Evolutionary conservation across 495 filamentous ascomycete species (phyloP).

Genomic region (Pyrenula aspistea): DNA sequence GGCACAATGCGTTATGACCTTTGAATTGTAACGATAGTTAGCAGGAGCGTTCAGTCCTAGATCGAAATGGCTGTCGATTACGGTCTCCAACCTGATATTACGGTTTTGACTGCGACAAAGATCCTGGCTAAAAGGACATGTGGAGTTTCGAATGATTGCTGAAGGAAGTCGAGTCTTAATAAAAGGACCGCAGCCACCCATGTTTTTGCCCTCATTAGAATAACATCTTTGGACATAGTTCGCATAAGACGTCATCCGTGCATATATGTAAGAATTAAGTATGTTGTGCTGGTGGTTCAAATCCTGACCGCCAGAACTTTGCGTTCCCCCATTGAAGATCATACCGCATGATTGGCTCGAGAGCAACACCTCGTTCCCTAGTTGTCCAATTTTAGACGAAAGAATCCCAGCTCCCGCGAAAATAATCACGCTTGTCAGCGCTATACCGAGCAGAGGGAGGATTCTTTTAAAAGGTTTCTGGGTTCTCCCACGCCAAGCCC

Average conservation of each 20-base stretch:
- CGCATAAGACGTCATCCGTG: not conserved
- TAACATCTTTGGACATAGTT: not conserved
- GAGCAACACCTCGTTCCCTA: not conserved
- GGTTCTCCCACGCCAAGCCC: constrained; percentile 18
- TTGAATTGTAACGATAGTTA: constrained; percentile 3
- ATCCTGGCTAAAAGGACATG: not conserved
- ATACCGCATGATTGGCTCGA: not conserved
- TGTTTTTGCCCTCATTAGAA: too few relatives aligned
- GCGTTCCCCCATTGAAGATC: not conserved
- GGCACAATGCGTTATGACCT: not conserved
- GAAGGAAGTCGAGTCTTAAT: not conserved
- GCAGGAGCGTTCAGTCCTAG: constrained; percentile 8
- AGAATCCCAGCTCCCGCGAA: constrained; percentile 16
- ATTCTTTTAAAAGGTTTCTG: constrained; percentile 11
- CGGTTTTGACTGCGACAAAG: not conserved
- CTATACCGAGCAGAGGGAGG: constrained; percentile 15
- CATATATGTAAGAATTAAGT: not conserved
- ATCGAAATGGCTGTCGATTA: constrained; percentile 4
- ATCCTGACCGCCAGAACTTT: not conserved
- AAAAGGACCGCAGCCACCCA: not conserved
- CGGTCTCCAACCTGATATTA: not conserved
- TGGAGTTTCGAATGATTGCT: not conserved
- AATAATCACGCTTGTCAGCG: constrained; percentile 12
- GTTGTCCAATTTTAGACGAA: not conserved
- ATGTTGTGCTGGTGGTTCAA: not conserved